phyloP scores from a whole-genome alignment of 306 rosid species.

The Hippophae rhamnoides region DNA sequence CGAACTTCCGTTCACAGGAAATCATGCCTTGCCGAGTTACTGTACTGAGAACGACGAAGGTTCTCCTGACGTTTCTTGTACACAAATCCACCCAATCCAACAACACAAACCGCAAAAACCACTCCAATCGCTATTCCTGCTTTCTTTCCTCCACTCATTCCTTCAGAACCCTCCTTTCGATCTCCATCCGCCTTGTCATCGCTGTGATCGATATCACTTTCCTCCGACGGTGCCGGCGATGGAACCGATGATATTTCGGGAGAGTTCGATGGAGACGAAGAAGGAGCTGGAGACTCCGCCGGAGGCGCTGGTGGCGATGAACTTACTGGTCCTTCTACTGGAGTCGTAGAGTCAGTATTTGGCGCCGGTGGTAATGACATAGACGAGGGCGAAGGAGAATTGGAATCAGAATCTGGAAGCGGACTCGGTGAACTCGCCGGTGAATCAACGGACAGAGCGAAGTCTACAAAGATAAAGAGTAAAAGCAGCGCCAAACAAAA shows the following conservation, averaged over 20 bases:
- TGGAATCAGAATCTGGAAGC: conserved; percentile 8
- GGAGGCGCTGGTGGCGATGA: conserved; percentile 31
- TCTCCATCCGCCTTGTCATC: background rate
- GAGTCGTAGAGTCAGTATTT: conserved; percentile 9
- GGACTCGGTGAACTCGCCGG: conserved; percentile 27
- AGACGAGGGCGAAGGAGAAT: conserved; percentile 18
- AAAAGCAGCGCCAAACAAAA: conserved; percentile 18
- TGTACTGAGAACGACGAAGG: conserved; percentile 51
- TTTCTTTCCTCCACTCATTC: conserved; percentile 55
- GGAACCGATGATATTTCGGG: conserved; percentile 5
- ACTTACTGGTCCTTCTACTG: conserved; percentile 15
- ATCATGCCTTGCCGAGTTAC: conserved; percentile 46
- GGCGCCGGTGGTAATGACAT: background rate
- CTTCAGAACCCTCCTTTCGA: conserved; percentile 20
- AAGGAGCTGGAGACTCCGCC: conserved; percentile 11
- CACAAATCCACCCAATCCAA: conserved; percentile 45
- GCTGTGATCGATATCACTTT: conserved; percentile 9
- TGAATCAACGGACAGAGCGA: conserved; percentile 22
- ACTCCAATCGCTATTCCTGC: conserved; percentile 65
- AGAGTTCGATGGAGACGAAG: conserved; percentile 4
- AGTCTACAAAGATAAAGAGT: conserved; percentile 16
- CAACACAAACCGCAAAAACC: conserved; percentile 29
- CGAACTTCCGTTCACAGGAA: conserved; percentile 29
- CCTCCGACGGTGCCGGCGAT: background rate
- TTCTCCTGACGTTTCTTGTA: conserved; percentile 69